phyloP scores from a whole-genome alignment of 176 grass and related monocot genomes.

The maize (Zea mays) region Zm-B73-REFERENCE-NAM-5.0 NC_050097.1:92361501-92362000 shows the following conservation, averaged over 20 bases:
- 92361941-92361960: slow-evolving; percentile 60
- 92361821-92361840: slow-evolving; percentile 13
- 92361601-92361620: slow-evolving; percentile 76
- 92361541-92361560: slow-evolving; percentile 89
- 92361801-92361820: slow-evolving; percentile 18
- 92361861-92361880: slow-evolving; percentile 30
- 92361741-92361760: slow-evolving; percentile 97
- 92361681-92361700: slow-evolving; percentile 32
- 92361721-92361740: slow-evolving; percentile 97
- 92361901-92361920: slow-evolving; percentile 65
- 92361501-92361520: slow-evolving; percentile 33
- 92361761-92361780: slow-evolving; percentile 96
- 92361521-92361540: slow-evolving; percentile 99
- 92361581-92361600: slow-evolving; percentile 96
- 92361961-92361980: slow-evolving; percentile 81
- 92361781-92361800: slow-evolving; percentile 86
- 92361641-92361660: slow-evolving; percentile 34
- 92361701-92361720: slow-evolving; percentile 42
- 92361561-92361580: slow-evolving; percentile 98
- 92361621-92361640: slow-evolving; percentile 84
- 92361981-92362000: slow-evolving; percentile 98
- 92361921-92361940: slow-evolving; percentile 98
- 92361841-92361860: slow-evolving; percentile 14
- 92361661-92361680: slow-evolving; percentile 34
- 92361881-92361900: neutral